A percentile compares a stretch with the other conserved stretches of the same genome.
phyloP scores from a whole-genome alignment of 257 asterid species.

The Fraxinus anomala region DNA sequence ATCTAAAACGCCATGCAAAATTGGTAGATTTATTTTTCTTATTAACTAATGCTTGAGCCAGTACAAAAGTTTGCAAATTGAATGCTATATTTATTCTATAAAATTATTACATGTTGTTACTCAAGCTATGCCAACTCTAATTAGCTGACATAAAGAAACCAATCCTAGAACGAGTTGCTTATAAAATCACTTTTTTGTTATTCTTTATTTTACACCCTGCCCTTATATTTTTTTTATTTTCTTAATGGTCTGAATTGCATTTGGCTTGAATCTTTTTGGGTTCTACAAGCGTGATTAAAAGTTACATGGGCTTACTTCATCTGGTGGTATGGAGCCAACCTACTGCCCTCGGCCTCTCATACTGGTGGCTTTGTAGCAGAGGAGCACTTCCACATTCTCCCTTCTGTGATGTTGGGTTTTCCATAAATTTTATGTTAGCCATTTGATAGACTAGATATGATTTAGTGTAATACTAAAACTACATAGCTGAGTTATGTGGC shows the following conservation, averaged over 20 bases:
- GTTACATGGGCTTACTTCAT: background rate
- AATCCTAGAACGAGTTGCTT: background rate
- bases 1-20: conserved; percentile 37
- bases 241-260: background rate
- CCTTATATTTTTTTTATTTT: background rate
- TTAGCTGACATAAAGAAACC: background rate
- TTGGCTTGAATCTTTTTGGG: background rate
- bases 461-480: background rate
- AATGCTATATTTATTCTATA: background rate
- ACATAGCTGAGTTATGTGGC: background rate
- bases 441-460: background rate
- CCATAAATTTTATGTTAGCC: background rate
- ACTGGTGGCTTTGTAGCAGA: conserved; percentile 8
- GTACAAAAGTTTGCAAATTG: conserved; percentile 7
- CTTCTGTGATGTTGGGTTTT: background rate
- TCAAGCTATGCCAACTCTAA: background rate
- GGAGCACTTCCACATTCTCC: background rate
- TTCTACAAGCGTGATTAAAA: background rate
- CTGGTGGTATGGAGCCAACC: background rate
- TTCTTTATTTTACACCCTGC: background rate
- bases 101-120: background rate
- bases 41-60: conserved; percentile 6
- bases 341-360: background rate
- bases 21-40: conserved; percentile 37
- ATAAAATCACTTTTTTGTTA: background rate